phyloP scores from a whole-genome alignment of 441 rosid genomes.

The Pelargonium cotyledonis region DNA sequence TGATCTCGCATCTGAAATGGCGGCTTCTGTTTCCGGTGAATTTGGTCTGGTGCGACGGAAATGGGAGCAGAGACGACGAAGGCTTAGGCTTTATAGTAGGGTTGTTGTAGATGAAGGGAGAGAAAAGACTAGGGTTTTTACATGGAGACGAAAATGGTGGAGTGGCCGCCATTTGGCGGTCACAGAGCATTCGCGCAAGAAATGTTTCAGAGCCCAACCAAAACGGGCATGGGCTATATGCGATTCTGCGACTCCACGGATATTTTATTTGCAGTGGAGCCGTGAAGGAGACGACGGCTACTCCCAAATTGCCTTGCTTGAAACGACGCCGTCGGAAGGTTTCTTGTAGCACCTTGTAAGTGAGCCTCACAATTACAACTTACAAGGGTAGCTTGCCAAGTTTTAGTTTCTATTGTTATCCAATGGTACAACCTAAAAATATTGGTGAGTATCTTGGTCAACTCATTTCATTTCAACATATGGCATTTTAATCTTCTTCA shows the following conservation, averaged over 20 bases:
- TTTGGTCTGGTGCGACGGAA: background rate
- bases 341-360: too few species aligned
- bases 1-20: constrained; percentile 37
- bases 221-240: background rate
- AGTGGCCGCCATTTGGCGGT: background rate
- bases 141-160: constrained; percentile 2
- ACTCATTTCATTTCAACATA: too few species aligned
- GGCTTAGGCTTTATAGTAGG: background rate
- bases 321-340: background rate
- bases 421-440: too few species aligned
- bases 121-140: background rate
- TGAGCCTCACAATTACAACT: too few species aligned
- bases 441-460: too few species aligned
- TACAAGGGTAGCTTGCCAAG: too few species aligned
- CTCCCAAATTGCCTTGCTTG: background rate
- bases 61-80: too few species aligned
- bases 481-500: too few species aligned
- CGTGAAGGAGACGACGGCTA: background rate
- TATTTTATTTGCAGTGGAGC: too few species aligned
- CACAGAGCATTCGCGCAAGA: background rate
- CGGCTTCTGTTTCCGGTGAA: background rate
- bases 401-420: too few species aligned
- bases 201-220: background rate
- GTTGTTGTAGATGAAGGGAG: background rate
- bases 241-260: too few species aligned